Evolutionary conservation across 208 protist genomes (phyloP), one percentile per base, ranked within the genome.

Genomic region (Leptomonas seymouri): DNA sequence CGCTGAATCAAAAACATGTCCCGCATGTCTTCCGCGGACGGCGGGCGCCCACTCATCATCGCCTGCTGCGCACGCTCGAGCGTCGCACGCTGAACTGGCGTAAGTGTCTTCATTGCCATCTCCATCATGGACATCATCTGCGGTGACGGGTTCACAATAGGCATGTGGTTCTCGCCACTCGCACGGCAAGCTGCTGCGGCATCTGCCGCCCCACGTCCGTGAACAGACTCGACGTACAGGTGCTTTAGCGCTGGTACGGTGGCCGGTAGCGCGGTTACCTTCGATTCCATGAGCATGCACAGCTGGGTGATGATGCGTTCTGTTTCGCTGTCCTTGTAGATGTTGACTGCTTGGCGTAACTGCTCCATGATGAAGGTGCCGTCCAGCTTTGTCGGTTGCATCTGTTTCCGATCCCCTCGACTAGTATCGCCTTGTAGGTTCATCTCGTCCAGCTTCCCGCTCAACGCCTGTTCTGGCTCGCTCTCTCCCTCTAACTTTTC

Each of bases 1-100:
- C 76, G 81, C 67, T 93, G 89, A 54, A 96, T 91, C 14, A 85
- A 49, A n/a, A 82, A 74, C 86, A 94, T 90, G 9, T 84, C 81
- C 3, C 42, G 45, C 73, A 80, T 87, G 30, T 96, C 89, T 31
- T 96, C 83, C 23, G 78, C 55, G 4, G 77, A 55, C 31, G 84
- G 87, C 12, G 63, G 77, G 14, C 74, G 66, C 16, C 89, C 89
- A 6, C 42, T 68, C 53, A 74, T 77, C 82, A 94, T 91, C 21
- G 55, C 84, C 39, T 73, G 48, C 77, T 94, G 82, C 48, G 90
- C 81, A 7, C 83, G 75, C 66, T 82, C 74, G 60, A 94, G 66
- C 16, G 78, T 84, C n/a, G 68, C 68, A 16, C 74, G 73, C 61
- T 94, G 84, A 63, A 62, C 51, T 1, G 81, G 78, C 2, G 76